phyloP scores from a whole-genome alignment of 768 basidiomycete species.

The Trametes coccinea region DNA sequence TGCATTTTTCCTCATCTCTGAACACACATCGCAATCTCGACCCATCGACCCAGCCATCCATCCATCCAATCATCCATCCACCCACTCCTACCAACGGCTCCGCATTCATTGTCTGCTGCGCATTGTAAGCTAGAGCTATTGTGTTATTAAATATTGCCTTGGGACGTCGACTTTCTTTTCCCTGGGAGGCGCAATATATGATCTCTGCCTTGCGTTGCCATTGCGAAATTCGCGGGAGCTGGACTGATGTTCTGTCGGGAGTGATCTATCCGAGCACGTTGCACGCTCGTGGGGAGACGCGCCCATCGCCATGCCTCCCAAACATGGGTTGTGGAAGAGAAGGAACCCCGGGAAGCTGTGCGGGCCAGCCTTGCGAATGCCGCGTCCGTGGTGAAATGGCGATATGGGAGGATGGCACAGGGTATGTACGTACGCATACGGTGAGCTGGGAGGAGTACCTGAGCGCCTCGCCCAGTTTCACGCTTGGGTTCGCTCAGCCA shows the following conservation, averaged over 20 bases:
- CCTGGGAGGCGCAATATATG: background rate
- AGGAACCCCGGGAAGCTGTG: conserved; percentile 5
- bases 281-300: background rate
- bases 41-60: conserved; percentile 14
- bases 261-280: background rate
- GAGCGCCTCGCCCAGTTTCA: conserved; percentile 19
- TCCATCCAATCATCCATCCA: conserved; percentile 22
- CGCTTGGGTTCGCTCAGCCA: background rate
- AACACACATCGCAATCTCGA: conserved; percentile 22
- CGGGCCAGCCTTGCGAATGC: background rate
- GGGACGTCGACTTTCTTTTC: background rate
- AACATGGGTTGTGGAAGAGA: background rate
- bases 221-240: too few relatives aligned
- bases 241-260: too few relatives aligned
- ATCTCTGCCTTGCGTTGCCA: background rate
- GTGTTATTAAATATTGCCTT: conserved; percentile 27
- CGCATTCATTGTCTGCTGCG: conserved; percentile 22
- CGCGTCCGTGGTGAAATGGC: background rate
- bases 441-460: background rate
- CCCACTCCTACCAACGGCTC: conserved; percentile 10
- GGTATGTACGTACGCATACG: background rate
- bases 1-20: conserved; percentile 24
- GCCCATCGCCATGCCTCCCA: background rate
- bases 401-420: background rate
- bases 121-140: conserved; percentile 35